These are phyloP conservation scores for Ceriops zippeliana DNA, from an alignment of 345 rosid genomes.

Conservation along the genomic window DNA sequence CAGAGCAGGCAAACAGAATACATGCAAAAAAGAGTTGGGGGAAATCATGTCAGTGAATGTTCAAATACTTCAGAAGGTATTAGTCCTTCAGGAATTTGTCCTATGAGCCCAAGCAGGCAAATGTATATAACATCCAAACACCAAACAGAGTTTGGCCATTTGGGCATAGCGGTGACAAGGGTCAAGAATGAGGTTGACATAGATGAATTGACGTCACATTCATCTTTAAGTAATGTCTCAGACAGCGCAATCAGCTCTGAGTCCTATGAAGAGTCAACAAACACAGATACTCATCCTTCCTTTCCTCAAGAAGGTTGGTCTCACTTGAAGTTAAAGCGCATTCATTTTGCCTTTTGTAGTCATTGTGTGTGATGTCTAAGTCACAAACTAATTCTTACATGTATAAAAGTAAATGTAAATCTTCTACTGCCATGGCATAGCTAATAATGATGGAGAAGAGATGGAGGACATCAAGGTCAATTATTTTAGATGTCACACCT, in stretches of 20 bases:
- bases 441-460: too few species aligned
- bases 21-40: background rate
- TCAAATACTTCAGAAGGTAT: background rate
- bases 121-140: background rate
- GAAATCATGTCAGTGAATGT: background rate
- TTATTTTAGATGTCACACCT: too few species aligned
- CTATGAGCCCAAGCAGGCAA: background rate
- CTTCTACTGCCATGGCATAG: too few species aligned
- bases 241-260: constrained; percentile 1
- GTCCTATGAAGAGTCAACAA: background rate
- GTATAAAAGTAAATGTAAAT: too few species aligned
- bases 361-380: background rate
- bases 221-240: background rate
- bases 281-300: background rate
- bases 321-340: background rate
- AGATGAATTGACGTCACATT: background rate
- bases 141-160: background rate
- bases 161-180: background rate
- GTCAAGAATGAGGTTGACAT: background rate
- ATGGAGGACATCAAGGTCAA: too few species aligned
- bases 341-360: background rate
- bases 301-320: constrained; percentile 6
- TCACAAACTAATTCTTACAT: too few species aligned
- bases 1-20: background rate
- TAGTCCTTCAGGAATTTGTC: background rate